Base-by-base conservation (phyloP, 768 basidiomycete species). In the Psilocybe cyanescens region DNA sequence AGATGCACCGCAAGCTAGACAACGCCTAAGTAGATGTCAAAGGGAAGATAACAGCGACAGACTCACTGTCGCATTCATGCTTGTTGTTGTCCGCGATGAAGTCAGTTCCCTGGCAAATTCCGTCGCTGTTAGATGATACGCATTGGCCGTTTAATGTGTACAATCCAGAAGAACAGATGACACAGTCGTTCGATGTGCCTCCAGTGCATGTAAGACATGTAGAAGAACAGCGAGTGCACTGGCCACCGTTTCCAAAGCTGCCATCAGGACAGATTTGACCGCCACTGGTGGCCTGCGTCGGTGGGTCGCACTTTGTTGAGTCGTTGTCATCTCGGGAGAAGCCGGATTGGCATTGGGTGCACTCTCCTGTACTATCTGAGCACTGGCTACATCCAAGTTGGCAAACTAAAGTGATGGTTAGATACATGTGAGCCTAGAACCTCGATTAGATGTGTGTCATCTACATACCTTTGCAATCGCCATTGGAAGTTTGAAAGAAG, bases 41-140 rank as follows among this genome's bases (percentile, higher is more conserved):
- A 31, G n/a, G 28, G 16, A 46, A 14, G 1, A 37, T 52, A 11
- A 17, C 14, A 44, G 54, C 30, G 19, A 52, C 1, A 35, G 45
- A 79, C 89, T 68, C 67, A 93, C 92, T 82, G 67, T 95, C 91
- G 68, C 94, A 95, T 58, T 86, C 86, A 16, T 79, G 76, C 75
- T 93, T 95, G 69, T 83, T 81, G 63, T 91, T 92, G 64, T 95
- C 90, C 16, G 86, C 92, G 44, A 95, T 84, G 59, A 90, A 73
- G 41, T 76, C 81, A 9, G 87, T 82, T 1, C 86, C 86, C 29
- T 81, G 74, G 70, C 94, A 96, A 5, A 93, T 83, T 0, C 94
- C 94, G 53, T 84, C 82, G 0, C 74, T 70, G 67, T 86, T 84
- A 29, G 88, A 80, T 31, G 81, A 75, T 1, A 94, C 88, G 70